Evolutionary conservation across 139 green algal genomes (phyloP), one percentile per base, ranked within the genome.

Genomic region (Chlamydomonas asymmetrica): DNA sequence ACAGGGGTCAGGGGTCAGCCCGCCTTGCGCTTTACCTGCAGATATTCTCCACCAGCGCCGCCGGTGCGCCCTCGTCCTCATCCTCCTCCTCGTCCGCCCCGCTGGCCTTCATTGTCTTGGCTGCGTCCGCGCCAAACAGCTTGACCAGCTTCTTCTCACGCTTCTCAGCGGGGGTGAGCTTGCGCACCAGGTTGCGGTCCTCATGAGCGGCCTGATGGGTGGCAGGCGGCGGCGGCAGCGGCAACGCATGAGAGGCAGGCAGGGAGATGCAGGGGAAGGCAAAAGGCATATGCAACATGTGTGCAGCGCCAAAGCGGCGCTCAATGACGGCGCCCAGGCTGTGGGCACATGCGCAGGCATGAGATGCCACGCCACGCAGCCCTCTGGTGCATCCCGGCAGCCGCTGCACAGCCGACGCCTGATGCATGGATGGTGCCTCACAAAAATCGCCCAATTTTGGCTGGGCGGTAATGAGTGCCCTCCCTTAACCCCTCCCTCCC

Each of bases 61-160:
- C 60, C 29, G 27, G 60, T 9, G 9, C 29, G 32, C n/a, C 66
- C 7, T 2, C 38, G 9, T 25, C 6, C 25, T 52, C 52, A 0
- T 9, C 16, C 1, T 29, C 68, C 2, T 37, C 52, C 37, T 66
- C 68, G 2, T 75, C 52, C n/a, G 68, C 38, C 0, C 23, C 68
- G 10, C 68, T 52, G 4, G 68, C 5, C 27, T 73, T 49, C 18
- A 63, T 54, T 1, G 50, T 66, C 74, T 13, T 63, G 31, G 83
- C n/a, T n/a, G n/a, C n/a, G n/a, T n/a, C n/a, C n/a, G n/a, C 75
- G 38, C 88, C 92, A 49, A 98, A 89, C 83, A 99, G 82, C 84
- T 98, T 98, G 34, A 80, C 79, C 63, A 96, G 62, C 87, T 98
- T 98, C 86, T 99, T 99, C 50, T 97, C 93, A 37, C 86, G 85